Conservation (phyloP, 2,329 filamentous ascomycete genomes). For the Metarhizium guizhouense region DNA sequence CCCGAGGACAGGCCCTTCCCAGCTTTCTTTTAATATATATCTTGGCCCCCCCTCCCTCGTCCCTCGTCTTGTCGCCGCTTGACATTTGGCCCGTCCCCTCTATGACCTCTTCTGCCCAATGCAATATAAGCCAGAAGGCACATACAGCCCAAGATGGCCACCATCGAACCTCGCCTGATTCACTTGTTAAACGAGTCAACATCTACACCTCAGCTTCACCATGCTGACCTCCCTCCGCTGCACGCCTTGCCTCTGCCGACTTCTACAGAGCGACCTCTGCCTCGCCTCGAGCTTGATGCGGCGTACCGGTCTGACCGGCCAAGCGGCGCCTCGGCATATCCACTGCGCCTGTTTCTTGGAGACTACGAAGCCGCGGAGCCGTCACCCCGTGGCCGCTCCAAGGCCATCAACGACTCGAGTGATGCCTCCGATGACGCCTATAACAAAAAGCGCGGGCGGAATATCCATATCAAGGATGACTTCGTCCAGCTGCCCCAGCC, state of each 20-base stretch:
- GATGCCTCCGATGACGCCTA: slow-evolving; percentile 35
- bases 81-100: not conserved
- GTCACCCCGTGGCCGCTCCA: slow-evolving; percentile 26
- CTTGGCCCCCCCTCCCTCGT: not conserved
- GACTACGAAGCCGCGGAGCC: slow-evolving; percentile 26
- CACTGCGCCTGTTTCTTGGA: slow-evolving; percentile 32
- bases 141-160: slow-evolving; percentile 43
- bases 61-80: not conserved
- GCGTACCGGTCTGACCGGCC: slow-evolving; percentile 30
- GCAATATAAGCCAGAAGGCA: slow-evolving; percentile 4
- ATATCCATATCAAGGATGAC: slow-evolving; percentile 45
- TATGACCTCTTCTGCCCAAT: not conserved
- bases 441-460: slow-evolving; percentile 46
- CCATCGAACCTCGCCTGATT: slow-evolving; percentile 59
- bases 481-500: slow-evolving; percentile 56
- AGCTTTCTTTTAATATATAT: not conserved
- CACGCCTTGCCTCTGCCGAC: slow-evolving; percentile 37
- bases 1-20: slow-evolving; percentile 7
- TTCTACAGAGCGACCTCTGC: slow-evolving; percentile 35
- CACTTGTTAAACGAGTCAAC: slow-evolving; percentile 52
- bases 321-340: slow-evolving; percentile 19
- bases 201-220: slow-evolving; percentile 34
- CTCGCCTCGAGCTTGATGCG: slow-evolving; percentile 43
- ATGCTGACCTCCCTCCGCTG: slow-evolving; percentile 46
- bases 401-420: slow-evolving; percentile 35